Evolutionary conservation across 2,329 filamentous ascomycete species (phyloP), one percentile per base, ranked within the genome.

Genomic region (Verticillium nonalfalfae): DNA sequence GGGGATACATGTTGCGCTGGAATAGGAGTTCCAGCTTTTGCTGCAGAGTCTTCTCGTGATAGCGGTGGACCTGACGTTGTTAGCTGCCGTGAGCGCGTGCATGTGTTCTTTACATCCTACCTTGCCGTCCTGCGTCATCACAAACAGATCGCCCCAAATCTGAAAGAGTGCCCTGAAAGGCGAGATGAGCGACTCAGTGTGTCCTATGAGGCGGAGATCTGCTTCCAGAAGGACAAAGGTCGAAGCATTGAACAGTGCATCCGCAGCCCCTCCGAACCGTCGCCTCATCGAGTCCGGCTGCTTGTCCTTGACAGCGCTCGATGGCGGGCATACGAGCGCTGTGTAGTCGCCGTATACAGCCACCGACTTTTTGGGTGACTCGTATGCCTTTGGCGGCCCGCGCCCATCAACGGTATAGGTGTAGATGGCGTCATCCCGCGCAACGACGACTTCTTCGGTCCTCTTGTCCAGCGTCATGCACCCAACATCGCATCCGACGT

Each of bases 1-100:
- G 78, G 1, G 94, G 88, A 69, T 94, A 99, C 64, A 98, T 86
- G 71, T 97, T 97, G 59, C 94, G 87, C 69, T 97, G 92, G 69
- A 97, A 99, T 7, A 99, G 79, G 71, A 98, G 90, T 65, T 98
- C 94, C 0, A 99, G 81, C 70, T 95, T 91, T 72, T 97, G 93
- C 67, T 93, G 90, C 13, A 99, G 83, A 0, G 89, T 83, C 75
- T 96, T 97, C 72, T 99, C 94, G 68, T 93, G 91, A 68, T 97
- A 98, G 50, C 90, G 88, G 68, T 89, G 89, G 58, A 97, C 85
- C 90, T 93, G 18, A 11, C 9, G 21, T 9, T 10, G 45, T 50
- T 50, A 50, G 45, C 11, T 21, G 9, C n/a, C 11, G 9, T 14
- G 7, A 66, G 75, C 34, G 21, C 45, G 39, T 34, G 26, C 34